These are phyloP conservation scores for Calonectria ilicicola DNA, from an alignment of 2,329 filamentous ascomycete species.

Conservation along the genomic window DNA sequence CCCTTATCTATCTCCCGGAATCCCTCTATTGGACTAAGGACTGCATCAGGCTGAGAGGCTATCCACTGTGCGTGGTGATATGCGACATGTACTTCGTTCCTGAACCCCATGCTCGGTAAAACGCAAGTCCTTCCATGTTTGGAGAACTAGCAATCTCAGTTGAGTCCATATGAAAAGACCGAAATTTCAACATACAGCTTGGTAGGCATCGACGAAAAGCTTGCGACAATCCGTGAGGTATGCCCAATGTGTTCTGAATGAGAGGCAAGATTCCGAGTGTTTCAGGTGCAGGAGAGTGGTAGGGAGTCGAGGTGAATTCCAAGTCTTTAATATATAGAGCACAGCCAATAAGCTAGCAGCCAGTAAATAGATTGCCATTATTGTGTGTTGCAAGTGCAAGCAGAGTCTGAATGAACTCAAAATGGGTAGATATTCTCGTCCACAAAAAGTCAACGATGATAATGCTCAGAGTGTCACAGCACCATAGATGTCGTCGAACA, in stretches of 20 bases:
- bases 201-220: constrained; percentile 12
- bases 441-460: background rate
- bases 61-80: constrained; percentile 20
- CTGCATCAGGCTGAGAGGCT: constrained; percentile 15
- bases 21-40: constrained; percentile 18
- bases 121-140: constrained; percentile 23
- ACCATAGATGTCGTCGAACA: too few relatives aligned
- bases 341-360: background rate
- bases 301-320: constrained; percentile 7
- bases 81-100: constrained; percentile 17
- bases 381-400: background rate
- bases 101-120: constrained; percentile 21
- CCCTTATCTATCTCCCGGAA: constrained; percentile 20
- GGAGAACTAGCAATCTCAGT: background rate
- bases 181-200: background rate
- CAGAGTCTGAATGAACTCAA: background rate
- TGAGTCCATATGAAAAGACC: too few relatives aligned
- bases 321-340: background rate
- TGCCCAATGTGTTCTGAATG: constrained; percentile 16
- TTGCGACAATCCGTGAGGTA: constrained; percentile 10
- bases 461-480: too few relatives aligned
- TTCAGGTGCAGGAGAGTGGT: constrained; percentile 7
- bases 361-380: constrained; percentile 19
- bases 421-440: background rate
- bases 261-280: constrained; percentile 4